Base-by-base conservation (phyloP, 805 yeast genomes). In the Vanderwaltozyma verrucispora region DNA sequence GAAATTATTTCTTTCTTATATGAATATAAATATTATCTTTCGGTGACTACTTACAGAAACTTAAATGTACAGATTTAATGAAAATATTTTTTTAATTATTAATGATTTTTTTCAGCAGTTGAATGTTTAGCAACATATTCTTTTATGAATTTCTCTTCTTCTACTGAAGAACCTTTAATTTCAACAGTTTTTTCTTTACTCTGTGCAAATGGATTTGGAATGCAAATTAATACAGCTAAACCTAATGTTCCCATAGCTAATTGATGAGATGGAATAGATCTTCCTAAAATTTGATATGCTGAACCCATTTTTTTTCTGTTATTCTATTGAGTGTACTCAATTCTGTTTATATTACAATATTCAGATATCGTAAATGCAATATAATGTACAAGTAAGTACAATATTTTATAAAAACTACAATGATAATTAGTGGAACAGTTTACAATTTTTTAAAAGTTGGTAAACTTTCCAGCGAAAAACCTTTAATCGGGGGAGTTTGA, bases 111-210 rank as follows among this genome's bases (percentile, higher is more conserved):
- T 7, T 21, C 23, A 7, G 23, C 9, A 21, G 23, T 9, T 2
- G 35, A 13, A 21, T 36, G 39, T 27, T 36, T 36, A 26, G 33
- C 32, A 12, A 38, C 3, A 20, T 75, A 87, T 53, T 77, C 82
- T 60, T 65, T 70, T 54, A 88, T 80, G 68, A 82, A 88, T 62
- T 80, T 77, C 63, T 84, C 94, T 69, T 88, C 96, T 56, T 86
- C 96, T 50, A 86, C 77, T 35, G 87, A 74, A 39, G 76, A 63
- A 47, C 95, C 94, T 47, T 75, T 74, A 61, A 86, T 72, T 29
- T 77, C 67, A 32, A 92, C 87, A 50, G 67, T 69, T 44, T 71
- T 68, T 52, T 80, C 73, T 48, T 76, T 69, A 47, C 73, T 68
- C 19, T 76, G 64, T 35, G 60, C 51, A 38, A 63, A 77, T 62